Percentiles rank a stretch among this genome's conserved stretches.
Evolutionary conservation across 306 rosid species (phyloP).

Genomic region (Cucumis melo): DNA sequence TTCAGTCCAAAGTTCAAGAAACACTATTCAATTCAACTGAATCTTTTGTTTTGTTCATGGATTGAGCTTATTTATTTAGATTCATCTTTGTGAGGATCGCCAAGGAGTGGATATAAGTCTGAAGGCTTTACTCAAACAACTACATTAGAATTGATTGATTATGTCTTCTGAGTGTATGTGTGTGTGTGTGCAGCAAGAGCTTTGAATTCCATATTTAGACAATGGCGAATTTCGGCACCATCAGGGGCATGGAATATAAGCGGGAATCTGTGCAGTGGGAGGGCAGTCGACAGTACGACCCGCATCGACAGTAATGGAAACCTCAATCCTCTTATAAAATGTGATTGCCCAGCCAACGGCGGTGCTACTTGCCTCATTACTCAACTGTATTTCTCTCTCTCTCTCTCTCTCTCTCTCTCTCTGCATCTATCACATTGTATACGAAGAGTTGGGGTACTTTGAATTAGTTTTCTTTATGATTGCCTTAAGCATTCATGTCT

Average conservation of each 20-base stretch:
- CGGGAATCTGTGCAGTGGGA: slow-evolving; percentile 60
- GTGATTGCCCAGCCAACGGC: slow-evolving; percentile 29
- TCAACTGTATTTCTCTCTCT: slow-evolving; percentile 25
- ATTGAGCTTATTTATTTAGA: background rate
- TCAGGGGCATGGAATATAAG: slow-evolving; percentile 42
- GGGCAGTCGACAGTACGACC: slow-evolving; percentile 20
- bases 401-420: background rate
- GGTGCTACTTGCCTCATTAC: slow-evolving; percentile 46
- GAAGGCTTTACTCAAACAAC: background rate
- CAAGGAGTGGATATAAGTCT: background rate
- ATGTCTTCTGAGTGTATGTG: background rate
- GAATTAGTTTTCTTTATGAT: background rate
- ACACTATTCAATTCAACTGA: background rate
- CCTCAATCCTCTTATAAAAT: slow-evolving; percentile 59
- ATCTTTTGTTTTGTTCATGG: background rate
- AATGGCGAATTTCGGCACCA: slow-evolving; percentile 30
- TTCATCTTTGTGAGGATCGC: background rate
- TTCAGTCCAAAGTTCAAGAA: background rate
- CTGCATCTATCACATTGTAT: background rate
- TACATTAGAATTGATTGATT: background rate
- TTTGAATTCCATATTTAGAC: slow-evolving; percentile 45
- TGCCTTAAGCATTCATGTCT: background rate
- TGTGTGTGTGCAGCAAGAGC: slow-evolving; percentile 22
- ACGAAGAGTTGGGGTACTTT: background rate
- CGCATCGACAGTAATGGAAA: accelerated